Conservation (phyloP, 2,329 filamentous ascomycete genomes). For the Fusarium albidum region DNA sequence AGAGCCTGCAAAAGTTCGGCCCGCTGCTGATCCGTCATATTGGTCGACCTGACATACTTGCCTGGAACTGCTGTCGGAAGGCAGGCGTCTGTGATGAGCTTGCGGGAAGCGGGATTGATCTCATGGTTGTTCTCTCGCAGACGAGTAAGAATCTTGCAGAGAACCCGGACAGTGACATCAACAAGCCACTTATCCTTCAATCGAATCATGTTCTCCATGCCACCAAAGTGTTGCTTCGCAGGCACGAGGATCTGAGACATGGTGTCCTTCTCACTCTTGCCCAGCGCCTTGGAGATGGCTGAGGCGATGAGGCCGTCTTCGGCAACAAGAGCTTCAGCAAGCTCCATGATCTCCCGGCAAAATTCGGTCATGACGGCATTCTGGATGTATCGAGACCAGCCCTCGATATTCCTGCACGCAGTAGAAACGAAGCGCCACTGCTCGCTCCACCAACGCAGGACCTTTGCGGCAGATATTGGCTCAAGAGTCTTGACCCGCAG, state of each 20-base stretch:
- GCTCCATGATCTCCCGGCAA: slow-evolving; percentile 93
- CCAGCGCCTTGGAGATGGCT: slow-evolving; percentile 58
- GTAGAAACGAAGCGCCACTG: slow-evolving; percentile 84
- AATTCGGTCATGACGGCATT: slow-evolving; percentile 88
- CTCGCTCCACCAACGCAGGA: slow-evolving; percentile 82
- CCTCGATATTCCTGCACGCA: slow-evolving; percentile 83
- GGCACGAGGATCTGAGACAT: slow-evolving; percentile 52
- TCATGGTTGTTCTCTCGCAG: slow-evolving; percentile 81
- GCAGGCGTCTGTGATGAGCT: slow-evolving; percentile 72
- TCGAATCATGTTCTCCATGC: slow-evolving; percentile 87
- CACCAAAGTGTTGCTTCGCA: slow-evolving; percentile 61
- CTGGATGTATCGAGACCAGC: slow-evolving; percentile 80
- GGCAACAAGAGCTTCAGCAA: slow-evolving; percentile 84
- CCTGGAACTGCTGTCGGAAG: slow-evolving; percentile 62
- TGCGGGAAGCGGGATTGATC: slow-evolving; percentile 67
- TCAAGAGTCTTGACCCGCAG: slow-evolving; percentile 65
- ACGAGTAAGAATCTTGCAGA: slow-evolving; percentile 83
- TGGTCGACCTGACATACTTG: slow-evolving; percentile 73
- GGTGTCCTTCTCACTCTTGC: slow-evolving; percentile 47
- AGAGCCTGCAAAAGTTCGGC: slow-evolving; percentile 78
- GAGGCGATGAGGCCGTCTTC: slow-evolving; percentile 85
- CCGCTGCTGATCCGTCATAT: slow-evolving; percentile 82
- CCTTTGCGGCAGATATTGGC: slow-evolving; percentile 67
- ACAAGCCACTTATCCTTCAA: slow-evolving; percentile 89
- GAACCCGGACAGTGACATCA: slow-evolving; percentile 79